phyloP scores from a whole-genome alignment of 306 rosid genomes.

The Corylus avellana region DNA sequence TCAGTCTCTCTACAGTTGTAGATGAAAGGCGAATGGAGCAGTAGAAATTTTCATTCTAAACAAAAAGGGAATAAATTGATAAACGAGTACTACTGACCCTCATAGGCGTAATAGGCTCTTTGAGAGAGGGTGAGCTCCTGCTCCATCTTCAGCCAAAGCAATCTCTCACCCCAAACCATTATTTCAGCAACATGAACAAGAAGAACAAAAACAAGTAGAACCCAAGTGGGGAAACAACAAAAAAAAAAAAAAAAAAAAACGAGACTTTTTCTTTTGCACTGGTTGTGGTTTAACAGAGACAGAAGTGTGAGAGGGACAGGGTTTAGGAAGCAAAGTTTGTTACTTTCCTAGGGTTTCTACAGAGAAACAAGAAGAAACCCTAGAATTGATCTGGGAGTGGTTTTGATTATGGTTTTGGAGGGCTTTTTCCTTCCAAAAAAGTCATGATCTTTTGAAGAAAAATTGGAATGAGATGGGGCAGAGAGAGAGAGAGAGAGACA shows the following conservation, averaged over 20 bases:
- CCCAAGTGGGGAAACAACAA: neutral
- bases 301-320: neutral
- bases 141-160: conserved; percentile 23
- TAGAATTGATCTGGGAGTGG: conserved; percentile 20
- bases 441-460: neutral
- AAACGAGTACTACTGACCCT: conserved; percentile 27
- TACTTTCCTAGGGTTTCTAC: conserved; percentile 19
- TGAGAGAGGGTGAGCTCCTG: conserved; percentile 3
- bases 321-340: neutral
- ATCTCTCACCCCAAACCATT: neutral
- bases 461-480: neutral
- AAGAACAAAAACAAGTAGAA: neutral
- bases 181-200: neutral
- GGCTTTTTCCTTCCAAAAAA: neutral
- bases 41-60: conserved; percentile 3
- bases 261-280: neutral
- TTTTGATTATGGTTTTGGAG: conserved; percentile 10
- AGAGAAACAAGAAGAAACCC: conserved; percentile 27
- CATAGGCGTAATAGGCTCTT: neutral
- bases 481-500: conserved; percentile 11
- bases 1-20: conserved; percentile 6
- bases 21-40: conserved; percentile 1
- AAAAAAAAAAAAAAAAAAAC: neutral
- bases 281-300: neutral
- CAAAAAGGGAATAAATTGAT: neutral